phyloP scores from a whole-genome alignment of 768 basidiomycete species.

The Porpolomopsis calyptriformis region DNA sequence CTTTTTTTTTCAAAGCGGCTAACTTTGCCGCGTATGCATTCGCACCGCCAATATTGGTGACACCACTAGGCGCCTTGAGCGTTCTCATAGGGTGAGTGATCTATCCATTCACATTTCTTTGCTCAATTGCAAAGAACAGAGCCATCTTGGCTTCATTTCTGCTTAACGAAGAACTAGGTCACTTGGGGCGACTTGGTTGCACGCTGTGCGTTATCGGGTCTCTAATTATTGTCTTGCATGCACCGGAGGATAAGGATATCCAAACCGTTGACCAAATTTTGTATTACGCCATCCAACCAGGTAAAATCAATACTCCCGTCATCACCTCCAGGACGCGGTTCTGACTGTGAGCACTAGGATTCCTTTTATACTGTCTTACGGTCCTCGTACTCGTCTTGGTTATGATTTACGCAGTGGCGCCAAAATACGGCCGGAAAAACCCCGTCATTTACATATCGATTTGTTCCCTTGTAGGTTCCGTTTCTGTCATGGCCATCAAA shows the following conservation, averaged over 20 bases:
- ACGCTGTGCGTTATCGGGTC: slow-evolving; percentile 78
- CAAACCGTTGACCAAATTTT: slow-evolving; percentile 91
- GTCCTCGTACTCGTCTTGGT: slow-evolving; percentile 71
- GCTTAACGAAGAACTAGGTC: slow-evolving; percentile 87
- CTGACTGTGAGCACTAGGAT: slow-evolving; percentile 43
- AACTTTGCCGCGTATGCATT: slow-evolving; percentile 97
- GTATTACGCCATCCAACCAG: slow-evolving; percentile 85
- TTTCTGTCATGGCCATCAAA: slow-evolving; percentile 99
- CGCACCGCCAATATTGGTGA: slow-evolving; percentile 96
- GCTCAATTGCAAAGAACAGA: slow-evolving; percentile 28
- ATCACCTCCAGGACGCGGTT: not conserved
- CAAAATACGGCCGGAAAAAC: slow-evolving; percentile 76
- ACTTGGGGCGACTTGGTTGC: slow-evolving; percentile 82
- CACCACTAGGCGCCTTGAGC: slow-evolving; percentile 91
- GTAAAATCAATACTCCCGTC: slow-evolving; percentile 31
- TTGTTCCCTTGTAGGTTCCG: slow-evolving; percentile 89
- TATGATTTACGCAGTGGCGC: slow-evolving; percentile 82
- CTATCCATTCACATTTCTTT: slow-evolving; percentile 1
- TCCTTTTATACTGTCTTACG: slow-evolving; percentile 81
- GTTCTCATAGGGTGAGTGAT: slow-evolving; percentile 86
- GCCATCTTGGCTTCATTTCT: slow-evolving; percentile 91
- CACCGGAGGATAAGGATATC: slow-evolving; percentile 90
- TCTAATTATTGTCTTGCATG: slow-evolving; percentile 90
- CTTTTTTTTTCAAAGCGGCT: too few species aligned
- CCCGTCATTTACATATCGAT: slow-evolving; percentile 93